Base-by-base conservation (phyloP, 2,329 filamentous ascomycete genomes). In the Botrytis medusae region DNA sequence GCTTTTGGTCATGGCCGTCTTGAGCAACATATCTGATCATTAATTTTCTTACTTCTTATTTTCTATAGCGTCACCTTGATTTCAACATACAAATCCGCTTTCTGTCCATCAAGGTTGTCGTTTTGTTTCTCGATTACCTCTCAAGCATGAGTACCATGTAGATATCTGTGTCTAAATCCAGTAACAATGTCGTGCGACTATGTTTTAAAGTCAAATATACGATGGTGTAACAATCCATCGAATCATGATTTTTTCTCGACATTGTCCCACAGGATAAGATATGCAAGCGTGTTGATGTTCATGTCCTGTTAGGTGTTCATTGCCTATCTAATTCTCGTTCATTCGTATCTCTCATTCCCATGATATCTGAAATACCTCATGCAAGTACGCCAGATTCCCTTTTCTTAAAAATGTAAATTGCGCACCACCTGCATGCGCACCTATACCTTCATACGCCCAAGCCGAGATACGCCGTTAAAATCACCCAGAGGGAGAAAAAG, bases 331-430 rank as follows among this genome's bases (percentile, higher is more conserved):
- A 60, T 69, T 34, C 46, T 61, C 68, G 18, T 59, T 75, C 60
- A 44, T 48, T 74, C 65, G 64, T 72, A 61, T 18, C 46, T 51
- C 25, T 74, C 71, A 72, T 72, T 57, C 40, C 40, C 63, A 37
- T 59, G 20, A 70, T 57, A 69, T 69, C 48, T 32, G n/a, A 69
- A 57, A 57, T 63, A 12, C 29, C 16, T 40, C 32, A 20, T 71
- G 69, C 44, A 69, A 9, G 32, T 65, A 71, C 62, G 70, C 60
- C 70, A 46, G 37, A 57, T 69, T 37, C 48, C 37, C 8, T 69
- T 69, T 69, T 69, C 34, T 69, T 57, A 6, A 42, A 37, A 16
- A 42, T 59, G 10, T 32, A 42, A 57, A 57, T 57, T 48, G 37
- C 48, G 18, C 65, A 57, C 72, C 54, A 51, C 64, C 69, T 67